Percentiles rank a stretch among this genome's conserved stretches.
Conservation (phyloP, 78 protist genomes). For the Carpediemonas membranifera region DNA sequence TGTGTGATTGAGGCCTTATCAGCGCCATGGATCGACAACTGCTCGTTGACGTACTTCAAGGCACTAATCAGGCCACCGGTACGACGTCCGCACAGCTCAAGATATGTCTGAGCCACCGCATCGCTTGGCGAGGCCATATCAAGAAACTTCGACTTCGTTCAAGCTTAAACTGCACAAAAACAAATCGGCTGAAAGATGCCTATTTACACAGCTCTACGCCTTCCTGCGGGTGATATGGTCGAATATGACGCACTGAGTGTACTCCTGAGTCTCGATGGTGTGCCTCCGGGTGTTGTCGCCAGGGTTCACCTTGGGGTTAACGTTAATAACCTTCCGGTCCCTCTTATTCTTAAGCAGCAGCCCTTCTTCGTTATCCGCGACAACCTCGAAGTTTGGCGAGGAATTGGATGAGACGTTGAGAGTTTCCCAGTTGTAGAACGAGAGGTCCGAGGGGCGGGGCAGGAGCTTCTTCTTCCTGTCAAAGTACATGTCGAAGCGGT, state of each 20-base stretch:
- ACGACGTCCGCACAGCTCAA: too few species aligned
- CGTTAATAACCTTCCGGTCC: slow-evolving; percentile 70
- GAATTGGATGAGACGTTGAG: neutral
- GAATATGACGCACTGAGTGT: slow-evolving; percentile 40
- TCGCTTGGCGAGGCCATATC: too few species aligned
- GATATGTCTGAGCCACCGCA: too few species aligned
- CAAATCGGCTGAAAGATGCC: too few species aligned
- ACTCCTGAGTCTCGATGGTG: slow-evolving; percentile 8
- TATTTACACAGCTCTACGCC: too few species aligned
- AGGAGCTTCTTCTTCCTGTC: slow-evolving; percentile 27
- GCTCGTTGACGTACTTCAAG: too few species aligned
- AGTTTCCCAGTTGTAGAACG: slow-evolving; percentile 81
- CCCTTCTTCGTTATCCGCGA: slow-evolving; percentile 61
- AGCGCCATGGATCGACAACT: too few species aligned
- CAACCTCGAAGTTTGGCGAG: slow-evolving; percentile 37
- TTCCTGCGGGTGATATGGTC: slow-evolving; percentile 61
- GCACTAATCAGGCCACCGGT: too few species aligned
- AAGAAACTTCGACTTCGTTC: too few species aligned
- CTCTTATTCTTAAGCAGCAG: slow-evolving; percentile 75
- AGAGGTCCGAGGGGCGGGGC: slow-evolving; percentile 71
- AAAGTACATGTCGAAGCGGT: slow-evolving; percentile 44
- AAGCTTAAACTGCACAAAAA: too few species aligned
- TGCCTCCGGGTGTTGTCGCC: neutral
- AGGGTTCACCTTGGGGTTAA: slow-evolving; percentile 47
- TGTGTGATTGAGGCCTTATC: too few species aligned